Conservation (phyloP, 768 basidiomycete genomes). For the Pholiota molesta region DNA sequence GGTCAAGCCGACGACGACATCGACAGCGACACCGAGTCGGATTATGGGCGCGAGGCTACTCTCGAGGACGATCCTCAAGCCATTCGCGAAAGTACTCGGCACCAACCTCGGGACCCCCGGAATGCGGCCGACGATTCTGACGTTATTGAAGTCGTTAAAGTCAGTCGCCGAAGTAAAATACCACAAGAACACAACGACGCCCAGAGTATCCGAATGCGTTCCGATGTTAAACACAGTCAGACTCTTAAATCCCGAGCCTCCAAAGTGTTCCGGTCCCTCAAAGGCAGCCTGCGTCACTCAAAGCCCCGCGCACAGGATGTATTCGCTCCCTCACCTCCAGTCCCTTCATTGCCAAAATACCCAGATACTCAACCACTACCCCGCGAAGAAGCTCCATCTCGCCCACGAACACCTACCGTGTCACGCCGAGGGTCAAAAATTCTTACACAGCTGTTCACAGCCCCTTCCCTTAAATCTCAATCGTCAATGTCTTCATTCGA, state of each 20-base stretch:
- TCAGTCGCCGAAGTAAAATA: conserved; percentile 38
- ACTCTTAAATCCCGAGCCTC: conserved; percentile 51
- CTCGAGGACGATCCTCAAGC: conserved; percentile 21
- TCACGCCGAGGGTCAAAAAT: conserved; percentile 40
- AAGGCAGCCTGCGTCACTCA: conserved; percentile 21
- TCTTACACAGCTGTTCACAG: conserved; percentile 40
- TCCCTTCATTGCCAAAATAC: conserved; percentile 10
- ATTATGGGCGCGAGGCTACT: conserved; percentile 22
- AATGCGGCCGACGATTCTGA: conserved; percentile 50
- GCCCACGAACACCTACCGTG: conserved; percentile 36
- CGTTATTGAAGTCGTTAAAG: conserved; percentile 63
- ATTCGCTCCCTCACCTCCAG: conserved; percentile 19
- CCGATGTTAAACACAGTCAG: conserved; percentile 36
- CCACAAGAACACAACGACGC: conserved; percentile 7
- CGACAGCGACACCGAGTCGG: conserved; percentile 27
- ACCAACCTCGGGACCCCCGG: conserved; percentile 17
- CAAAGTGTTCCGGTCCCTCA: conserved; percentile 29
- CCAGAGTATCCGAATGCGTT: conserved; percentile 15
- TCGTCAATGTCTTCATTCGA: conserved; percentile 32
- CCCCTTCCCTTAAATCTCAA: conserved; percentile 25
- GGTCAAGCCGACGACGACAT: conserved; percentile 28
- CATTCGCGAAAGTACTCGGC: conserved; percentile 20
- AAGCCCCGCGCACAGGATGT: conserved; percentile 43
- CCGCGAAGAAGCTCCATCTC: conserved; percentile 20
- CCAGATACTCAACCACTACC: neutral